Evolutionary conservation across 345 rosid species (phyloP).

Genomic region (Salix arbutifolia): DNA sequence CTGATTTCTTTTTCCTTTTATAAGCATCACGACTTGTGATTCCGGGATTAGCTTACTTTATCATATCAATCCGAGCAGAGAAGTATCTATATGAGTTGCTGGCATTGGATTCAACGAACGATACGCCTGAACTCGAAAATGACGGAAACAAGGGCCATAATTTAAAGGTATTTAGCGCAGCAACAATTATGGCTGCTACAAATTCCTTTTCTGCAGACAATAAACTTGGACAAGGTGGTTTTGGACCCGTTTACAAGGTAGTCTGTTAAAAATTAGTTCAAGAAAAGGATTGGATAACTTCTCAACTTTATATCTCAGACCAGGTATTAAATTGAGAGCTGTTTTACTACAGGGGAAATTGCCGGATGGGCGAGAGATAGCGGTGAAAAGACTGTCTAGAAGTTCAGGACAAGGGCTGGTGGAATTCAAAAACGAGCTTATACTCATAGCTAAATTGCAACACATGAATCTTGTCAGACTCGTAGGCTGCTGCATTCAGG

Average conservation of each 20-base stretch:
- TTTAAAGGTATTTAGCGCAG: not conserved
- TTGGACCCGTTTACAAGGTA: not conserved
- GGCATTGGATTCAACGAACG: constrained; percentile 6
- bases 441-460: constrained; percentile 20
- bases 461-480: constrained; percentile 24
- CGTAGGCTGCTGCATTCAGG: constrained; percentile 12
- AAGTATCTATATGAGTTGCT: constrained; percentile 4
- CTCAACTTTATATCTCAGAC: too few species aligned
- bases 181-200: constrained; percentile 11
- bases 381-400: constrained; percentile 19
- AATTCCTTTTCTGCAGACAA: constrained; percentile 1
- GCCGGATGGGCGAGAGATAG: constrained; percentile 12
- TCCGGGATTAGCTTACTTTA: not conserved
- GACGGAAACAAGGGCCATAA: constrained; percentile 5
- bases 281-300: too few species aligned
- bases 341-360: constrained; percentile 7
- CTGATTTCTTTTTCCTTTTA: not conserved
- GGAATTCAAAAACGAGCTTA: constrained; percentile 28
- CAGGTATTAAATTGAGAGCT: too few species aligned
- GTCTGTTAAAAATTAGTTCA: too few species aligned
- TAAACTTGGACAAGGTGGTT: constrained; percentile 13
- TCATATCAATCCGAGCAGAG: not conserved
- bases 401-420: constrained; percentile 21
- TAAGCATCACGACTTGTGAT: not conserved
- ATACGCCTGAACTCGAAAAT: not conserved